phyloP scores from a whole-genome alignment of 176 grass and related monocot species.

The Carex scoparia region DNA sequence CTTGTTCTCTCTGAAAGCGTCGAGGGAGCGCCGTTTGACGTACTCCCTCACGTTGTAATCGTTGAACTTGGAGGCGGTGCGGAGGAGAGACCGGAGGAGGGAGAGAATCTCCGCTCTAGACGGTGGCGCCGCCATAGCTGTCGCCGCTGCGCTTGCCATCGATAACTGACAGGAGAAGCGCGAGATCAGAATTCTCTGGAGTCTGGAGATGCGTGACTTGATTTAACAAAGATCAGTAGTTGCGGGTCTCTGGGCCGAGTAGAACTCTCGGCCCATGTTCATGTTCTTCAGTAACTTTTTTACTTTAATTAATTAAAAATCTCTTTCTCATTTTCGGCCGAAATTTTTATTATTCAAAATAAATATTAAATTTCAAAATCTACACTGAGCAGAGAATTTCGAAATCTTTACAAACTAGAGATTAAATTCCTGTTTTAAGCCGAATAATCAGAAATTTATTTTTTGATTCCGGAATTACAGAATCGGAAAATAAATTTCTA shows the following conservation, averaged over 20 bases:
- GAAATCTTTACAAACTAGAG: too few relatives aligned
- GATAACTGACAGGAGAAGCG: neutral
- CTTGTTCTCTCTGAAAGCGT: slow-evolving; percentile 68
- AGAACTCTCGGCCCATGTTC: neutral
- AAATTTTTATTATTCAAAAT: too few relatives aligned
- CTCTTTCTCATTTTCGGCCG: too few relatives aligned
- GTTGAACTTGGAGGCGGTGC: slow-evolving; percentile 52
- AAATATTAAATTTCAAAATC: too few relatives aligned
- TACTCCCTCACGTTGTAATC: slow-evolving; percentile 96
- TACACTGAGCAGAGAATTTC: too few relatives aligned
- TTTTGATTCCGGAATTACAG: too few relatives aligned
- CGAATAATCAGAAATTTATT: too few relatives aligned
- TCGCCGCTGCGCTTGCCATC: slow-evolving; percentile 37
- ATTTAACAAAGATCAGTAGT: neutral
- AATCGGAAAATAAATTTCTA: too few relatives aligned
- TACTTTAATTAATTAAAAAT: too few relatives aligned
- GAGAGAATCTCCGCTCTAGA: slow-evolving; percentile 45
- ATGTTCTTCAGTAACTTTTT: neutral
- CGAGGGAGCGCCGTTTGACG: slow-evolving; percentile 41
- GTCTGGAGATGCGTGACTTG: neutral
- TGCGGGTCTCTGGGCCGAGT: neutral
- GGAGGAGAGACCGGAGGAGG: slow-evolving; percentile 62
- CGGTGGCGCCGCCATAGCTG: slow-evolving; percentile 34
- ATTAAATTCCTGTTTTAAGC: too few relatives aligned
- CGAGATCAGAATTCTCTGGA: slow-evolving; percentile 25